Base-by-base conservation (phyloP, 1,139 yeast genomes). In the Zhuliangozyma blackwelliae region DNA sequence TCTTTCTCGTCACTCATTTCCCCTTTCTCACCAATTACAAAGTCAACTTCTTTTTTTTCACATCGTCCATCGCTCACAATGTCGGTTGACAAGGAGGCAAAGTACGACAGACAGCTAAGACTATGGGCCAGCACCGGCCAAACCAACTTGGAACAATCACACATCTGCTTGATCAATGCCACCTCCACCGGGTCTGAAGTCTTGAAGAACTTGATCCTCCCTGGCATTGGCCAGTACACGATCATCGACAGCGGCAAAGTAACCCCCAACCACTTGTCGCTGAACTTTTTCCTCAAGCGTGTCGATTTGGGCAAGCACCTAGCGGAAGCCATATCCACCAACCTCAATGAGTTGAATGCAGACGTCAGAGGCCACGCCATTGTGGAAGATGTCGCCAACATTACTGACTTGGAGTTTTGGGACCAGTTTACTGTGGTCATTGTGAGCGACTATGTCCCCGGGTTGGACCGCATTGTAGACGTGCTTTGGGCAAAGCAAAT, bases 51-150 rank as follows among this genome's bases (percentile, higher is more conserved):
- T n/a, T n/a, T n/a, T n/a, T n/a, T n/a, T n/a, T n/a, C n/a, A n/a
- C n/a, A n/a, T n/a, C n/a, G n/a, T n/a, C n/a, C n/a, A n/a, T n/a
- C n/a, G n/a, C n/a, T 22, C 23, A 25, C 11, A 23, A 61, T 48
- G 55, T 45, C 43, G 39, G 67, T 66, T 45, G 68, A 68, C 33
- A 71, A 65, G 45, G 55, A 55, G 28, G 54, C 65, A 36, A 77
- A 77, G 46, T 90, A 88, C 56, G 97, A 92, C 59, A 73, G 98
- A 33, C 98, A 92, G 56, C 63, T 90, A 41, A 72, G 97, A 29
- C 64, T 92, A 13, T 92, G 98, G 98, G 92, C 88, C 0, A 52
- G 74, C 0, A 59, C 73, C 1, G 97, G 97, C 3, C 98, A 92
- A 52, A 48, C 61, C 7, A 68, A 71, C 3, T 65, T 92, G 27